phyloP scores from a whole-genome alignment of 306 rosid genomes.

The Pyrus communis region DNA sequence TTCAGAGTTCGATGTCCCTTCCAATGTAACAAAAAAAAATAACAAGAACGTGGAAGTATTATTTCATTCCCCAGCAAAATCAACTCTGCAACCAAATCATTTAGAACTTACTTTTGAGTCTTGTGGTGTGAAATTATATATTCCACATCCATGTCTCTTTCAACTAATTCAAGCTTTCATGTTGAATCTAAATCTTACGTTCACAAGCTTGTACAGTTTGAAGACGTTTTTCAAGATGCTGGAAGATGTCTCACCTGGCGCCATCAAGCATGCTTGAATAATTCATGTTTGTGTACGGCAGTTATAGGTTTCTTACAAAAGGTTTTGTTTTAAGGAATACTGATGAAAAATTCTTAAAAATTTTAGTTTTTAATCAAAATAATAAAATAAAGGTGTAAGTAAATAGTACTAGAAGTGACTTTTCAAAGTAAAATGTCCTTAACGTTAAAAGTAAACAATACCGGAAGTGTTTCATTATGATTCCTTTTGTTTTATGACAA shows the following conservation, averaged over 20 bases:
- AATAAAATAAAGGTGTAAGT: no score
- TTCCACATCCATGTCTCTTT: background rate
- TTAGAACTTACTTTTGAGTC: background rate
- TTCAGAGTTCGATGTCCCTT: background rate
- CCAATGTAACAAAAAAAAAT: background rate
- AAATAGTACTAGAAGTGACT: no score
- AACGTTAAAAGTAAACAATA: no score
- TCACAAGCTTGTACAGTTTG: background rate
- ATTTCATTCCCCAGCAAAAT: no score
- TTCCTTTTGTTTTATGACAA: background rate
- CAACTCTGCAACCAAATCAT: background rate
- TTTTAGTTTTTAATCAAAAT: no score
- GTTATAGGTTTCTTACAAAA: background rate
- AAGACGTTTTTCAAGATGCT: background rate
- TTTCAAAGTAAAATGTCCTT: no score
- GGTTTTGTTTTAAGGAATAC: no score
- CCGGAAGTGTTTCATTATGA: no score
- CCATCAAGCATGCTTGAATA: background rate
- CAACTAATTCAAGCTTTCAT: background rate
- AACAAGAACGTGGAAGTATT: background rate
- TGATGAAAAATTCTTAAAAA: no score
- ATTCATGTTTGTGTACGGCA: background rate
- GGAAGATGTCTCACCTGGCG: background rate
- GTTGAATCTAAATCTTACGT: background rate
- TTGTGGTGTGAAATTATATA: background rate